Base-by-base conservation (phyloP, 2,329 filamentous ascomycete species). In the Coniochaeta sp. region DNA sequence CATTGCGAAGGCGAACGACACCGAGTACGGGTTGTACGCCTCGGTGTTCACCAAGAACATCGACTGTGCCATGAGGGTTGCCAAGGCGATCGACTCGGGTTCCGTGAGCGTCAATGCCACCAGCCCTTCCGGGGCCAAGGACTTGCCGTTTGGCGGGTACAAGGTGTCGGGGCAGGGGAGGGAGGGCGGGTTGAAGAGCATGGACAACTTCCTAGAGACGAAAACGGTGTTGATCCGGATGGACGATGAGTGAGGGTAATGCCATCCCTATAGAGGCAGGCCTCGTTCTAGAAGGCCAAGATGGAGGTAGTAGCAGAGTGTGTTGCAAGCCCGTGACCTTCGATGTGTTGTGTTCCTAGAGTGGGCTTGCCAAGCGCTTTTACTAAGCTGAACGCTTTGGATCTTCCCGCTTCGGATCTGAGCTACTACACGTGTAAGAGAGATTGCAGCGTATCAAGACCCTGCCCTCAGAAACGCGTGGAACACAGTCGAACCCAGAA, bases 101-200 rank as follows among this genome's bases (percentile, higher is more conserved):
- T 81, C 78, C 64, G 79, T 84, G 0, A 80, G 78, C 57, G 76
- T 85, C 52, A 85, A 82, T 42, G 61, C 58, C 53, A 70, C 69
- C 0, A 68, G 65, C 50, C 69, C 70, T 0, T 64, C 60, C 1
- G 61, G 57, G 14, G 64, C 63, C 1, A 61, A 58, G 33, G 70
- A 73, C 47, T 60, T 66, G 61, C 69, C 70, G 1, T 72, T 73
- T 58, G 71, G 71, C 7, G 71, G 71, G 0, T 71, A 65, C 51
- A 74, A 74, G 58, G 64, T 62, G 48, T 69, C 67, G 55, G 69
- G 69, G 0, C 58, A 63, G 50, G 68, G 66, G 1, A 55, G 68
- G 1, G 68, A 72, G 55, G 68, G 67, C 1, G 53, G 61, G 33
- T 26, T 68, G 32, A 55, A 65, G 52, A 70, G 66, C 53, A 59